Evolutionary conservation across 1,284 basidiomycete genomes (phyloP).

Genomic region (Irpex sp.): DNA sequence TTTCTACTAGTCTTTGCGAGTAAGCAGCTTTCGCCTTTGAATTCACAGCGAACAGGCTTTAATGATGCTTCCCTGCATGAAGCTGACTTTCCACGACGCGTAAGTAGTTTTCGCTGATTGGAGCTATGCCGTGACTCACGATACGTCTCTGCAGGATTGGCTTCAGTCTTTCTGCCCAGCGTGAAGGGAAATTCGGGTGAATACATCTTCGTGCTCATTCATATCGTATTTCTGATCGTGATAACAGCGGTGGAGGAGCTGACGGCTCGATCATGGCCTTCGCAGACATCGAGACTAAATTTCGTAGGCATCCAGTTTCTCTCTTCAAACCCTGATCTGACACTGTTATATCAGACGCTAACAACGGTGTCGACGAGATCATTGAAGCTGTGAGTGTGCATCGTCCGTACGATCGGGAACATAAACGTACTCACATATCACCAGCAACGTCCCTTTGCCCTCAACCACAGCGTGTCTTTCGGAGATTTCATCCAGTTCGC

Average conservation of each 20-base stretch:
- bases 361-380: slow-evolving; percentile 32
- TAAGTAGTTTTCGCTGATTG: slow-evolving; percentile 21
- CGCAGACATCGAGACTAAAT: slow-evolving; percentile 29
- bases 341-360: slow-evolving; percentile 18
- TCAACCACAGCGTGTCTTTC: slow-evolving; percentile 33
- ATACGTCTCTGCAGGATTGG: slow-evolving; percentile 18
- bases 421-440: neutral
- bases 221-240: neutral
- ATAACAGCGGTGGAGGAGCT: slow-evolving; percentile 26
- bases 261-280: slow-evolving; percentile 34
- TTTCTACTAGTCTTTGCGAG: slow-evolving; percentile 27
- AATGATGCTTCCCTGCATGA: slow-evolving; percentile 9
- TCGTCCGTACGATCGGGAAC: neutral
- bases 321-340: neutral
- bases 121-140: neutral
- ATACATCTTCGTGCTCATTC: neutral
- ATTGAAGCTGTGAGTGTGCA: slow-evolving; percentile 15
- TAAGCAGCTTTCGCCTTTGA: neutral
- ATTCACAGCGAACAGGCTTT: slow-evolving; percentile 4
- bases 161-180: slow-evolving; percentile 23
- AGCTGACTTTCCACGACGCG: slow-evolving; percentile 34
- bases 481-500: slow-evolving; percentile 42
- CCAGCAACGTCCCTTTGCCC: slow-evolving; percentile 29
- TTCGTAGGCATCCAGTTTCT: slow-evolving; percentile 16
- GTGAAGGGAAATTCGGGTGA: slow-evolving; percentile 28